Percentiles rank a stretch among this genome's conserved stretches.
phyloP scores from a whole-genome alignment of 2,329 filamentous ascomycete genomes.

The Aspergillus hortae region DNA sequence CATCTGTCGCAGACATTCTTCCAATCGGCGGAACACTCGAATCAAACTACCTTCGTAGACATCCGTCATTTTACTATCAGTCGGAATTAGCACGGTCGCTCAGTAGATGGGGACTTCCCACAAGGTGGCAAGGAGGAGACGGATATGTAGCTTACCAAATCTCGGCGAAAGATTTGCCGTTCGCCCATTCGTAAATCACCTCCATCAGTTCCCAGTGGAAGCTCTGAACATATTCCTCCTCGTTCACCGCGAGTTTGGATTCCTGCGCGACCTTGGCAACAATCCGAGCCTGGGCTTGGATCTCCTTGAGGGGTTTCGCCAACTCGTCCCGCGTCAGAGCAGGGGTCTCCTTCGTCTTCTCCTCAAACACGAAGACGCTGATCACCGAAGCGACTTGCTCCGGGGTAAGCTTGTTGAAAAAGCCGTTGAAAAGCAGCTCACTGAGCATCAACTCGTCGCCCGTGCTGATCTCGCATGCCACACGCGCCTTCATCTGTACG shows the following conservation, averaged over 20 bases:
- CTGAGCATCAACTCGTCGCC: conserved; percentile 92
- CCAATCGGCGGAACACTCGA: conserved; percentile 88
- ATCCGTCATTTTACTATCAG: conserved; percentile 92
- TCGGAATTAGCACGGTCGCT: conserved; percentile 3
- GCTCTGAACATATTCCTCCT: conserved; percentile 84
- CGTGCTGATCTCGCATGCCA: conserved; percentile 96
- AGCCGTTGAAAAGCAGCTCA: conserved; percentile 91
- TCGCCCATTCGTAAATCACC: conserved; percentile 87
- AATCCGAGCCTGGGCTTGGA: conserved; percentile 79
- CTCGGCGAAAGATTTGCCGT: conserved; percentile 83
- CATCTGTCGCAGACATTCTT: conserved; percentile 92
- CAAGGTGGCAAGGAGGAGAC: conserved; percentile 1
- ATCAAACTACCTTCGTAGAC: conserved; percentile 96
- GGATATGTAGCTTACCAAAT: conserved; percentile 71
- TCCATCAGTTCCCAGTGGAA: conserved; percentile 98
- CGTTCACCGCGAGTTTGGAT: conserved; percentile 89
- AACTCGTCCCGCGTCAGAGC: conserved; percentile 72
- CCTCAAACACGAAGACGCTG: conserved; percentile 95
- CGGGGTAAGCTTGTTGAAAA: conserved; percentile 92
- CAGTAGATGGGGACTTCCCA: conserved; percentile 6
- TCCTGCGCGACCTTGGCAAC: conserved; percentile 93
- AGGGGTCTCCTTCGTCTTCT: conserved; percentile 76
- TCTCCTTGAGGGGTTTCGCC: conserved; percentile 77
- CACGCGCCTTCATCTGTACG: conserved; percentile 92
- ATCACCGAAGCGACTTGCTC: conserved; percentile 83